A percentile compares a stretch with the other conserved stretches of the same genome.
phyloP scores from a whole-genome alignment of 495 filamentous ascomycete genomes.

The Darksidea phi region DNA sequence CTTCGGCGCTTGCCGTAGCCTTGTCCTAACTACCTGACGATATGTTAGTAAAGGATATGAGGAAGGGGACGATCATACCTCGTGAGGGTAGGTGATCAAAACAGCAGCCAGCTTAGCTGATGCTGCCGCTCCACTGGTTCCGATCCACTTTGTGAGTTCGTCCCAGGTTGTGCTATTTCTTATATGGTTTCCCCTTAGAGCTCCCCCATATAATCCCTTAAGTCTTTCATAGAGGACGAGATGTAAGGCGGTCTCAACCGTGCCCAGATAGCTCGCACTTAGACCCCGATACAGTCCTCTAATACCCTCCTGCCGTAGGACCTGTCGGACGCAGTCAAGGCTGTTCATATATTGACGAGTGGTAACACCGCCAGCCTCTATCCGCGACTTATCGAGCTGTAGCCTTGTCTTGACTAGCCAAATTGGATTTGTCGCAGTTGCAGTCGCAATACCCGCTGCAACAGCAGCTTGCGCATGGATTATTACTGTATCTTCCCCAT shows the following conservation, averaged over 20 bases:
- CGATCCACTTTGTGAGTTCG: not conserved
- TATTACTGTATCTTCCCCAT: not conserved
- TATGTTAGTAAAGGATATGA: not conserved
- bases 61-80: not conserved
- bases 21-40: not conserved
- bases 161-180: not conserved
- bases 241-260: conserved; percentile 1
- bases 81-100: conserved; percentile 2
- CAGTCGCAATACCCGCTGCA: conserved; percentile 5
- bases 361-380: no score
- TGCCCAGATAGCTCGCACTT: conserved; percentile 7
- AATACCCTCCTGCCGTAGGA: conserved; percentile 1
- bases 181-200: not conserved
- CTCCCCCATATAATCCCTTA: not conserved
- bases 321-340: not conserved
- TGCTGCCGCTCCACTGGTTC: not conserved
- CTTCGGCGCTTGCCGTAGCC: conserved; percentile 1
- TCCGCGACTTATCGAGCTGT: not conserved
- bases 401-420: conserved; percentile 12
- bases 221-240: conserved; percentile 1
- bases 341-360: not conserved
- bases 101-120: conserved; percentile 3
- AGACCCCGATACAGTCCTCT: conserved; percentile 2
- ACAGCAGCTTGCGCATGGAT: conserved; percentile 15
- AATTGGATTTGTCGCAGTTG: conserved; percentile 9